Base-by-base conservation (phyloP, 192 early-diverging fungal species). In the Funneliformis geosporum region DNA sequence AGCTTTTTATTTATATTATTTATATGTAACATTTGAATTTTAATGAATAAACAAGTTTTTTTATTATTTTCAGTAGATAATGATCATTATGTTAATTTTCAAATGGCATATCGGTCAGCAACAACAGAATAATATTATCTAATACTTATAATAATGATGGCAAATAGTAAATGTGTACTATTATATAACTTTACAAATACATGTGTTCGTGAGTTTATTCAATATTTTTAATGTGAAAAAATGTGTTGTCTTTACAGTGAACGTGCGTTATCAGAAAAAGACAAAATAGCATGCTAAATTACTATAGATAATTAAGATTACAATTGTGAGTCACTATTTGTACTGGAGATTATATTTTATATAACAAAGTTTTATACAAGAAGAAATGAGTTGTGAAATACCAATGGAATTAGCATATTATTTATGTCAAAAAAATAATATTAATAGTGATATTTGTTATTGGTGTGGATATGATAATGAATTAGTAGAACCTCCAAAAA, bases 381-480 rank as follows among this genome's bases (percentile, higher is more conserved):
- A 65, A 65, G 33, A 33, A 11, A 65, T 33, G 33, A 38, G 1
- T 65, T 65, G 62, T 38, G 25, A 65, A 65, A 33, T 11, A 65
- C 25, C 61, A 64, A 64, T 64, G 27, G 61, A 64, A 25, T 10
- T 64, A 0, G 25, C 61, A 64, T 64, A 64, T 64, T 64, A 64
- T 28, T 64, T 25, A 11, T 28, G 25, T 11, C 5, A 23, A 64
- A 64, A 64, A 28, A 8, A 6, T 28, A 64, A 64, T 28, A 33
- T 64, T 64, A 64, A 64, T 64, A 6, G 27, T 33, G 2, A 65
- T 65, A 14, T 65, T 65, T 65, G 62, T 65, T 65, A 65, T 65
- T 65, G 9, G 62, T 65, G 23, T 10, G 2, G 27, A 65, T 12
- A 65, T 65, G 62, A 65, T 65, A 33, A 65, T 65, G 3, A 33